Evolutionary conservation across 179 eudicot genomes (phyloP), one percentile per base, ranked within the genome.

Genomic region (Nepenthes alata): DNA sequence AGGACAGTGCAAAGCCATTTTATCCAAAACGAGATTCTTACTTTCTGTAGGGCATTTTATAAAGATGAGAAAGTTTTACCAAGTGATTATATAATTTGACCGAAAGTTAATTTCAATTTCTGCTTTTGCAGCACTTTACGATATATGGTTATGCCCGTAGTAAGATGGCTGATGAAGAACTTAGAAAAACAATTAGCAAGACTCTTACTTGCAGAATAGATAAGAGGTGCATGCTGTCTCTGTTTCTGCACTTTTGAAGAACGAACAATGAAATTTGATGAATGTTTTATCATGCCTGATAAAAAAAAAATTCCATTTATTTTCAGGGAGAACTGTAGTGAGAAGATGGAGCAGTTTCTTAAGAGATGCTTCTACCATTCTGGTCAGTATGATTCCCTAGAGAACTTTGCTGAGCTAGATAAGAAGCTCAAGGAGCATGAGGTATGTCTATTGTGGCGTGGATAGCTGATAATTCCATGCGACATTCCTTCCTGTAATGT

Each of bases 141-240:
- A 67, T 93, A n/a, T 93, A 69, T 72, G 98, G 95, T 62, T 93
- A 89, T 85, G 95, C 98, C 37, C 82, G 98, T 72, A 93, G 98
- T 80, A 93, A 93, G 83, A 89, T 93, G 98, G 86, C 82, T 59
- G 98, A 93, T 79, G 96, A 77, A 38, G 96, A 93, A 71, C 81
- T 93, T 41, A 74, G 98, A 69, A 76, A 58, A 68, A 93, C 83
- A 90, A 93, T 93, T 72, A 85, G 98, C 90, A 85, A 69, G 77
- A 86, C 96, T 34, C 95, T 93, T 64, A 86, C 93, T 71, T 93
- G 98, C 81, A 80, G 98, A 67, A 93, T 93, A 58, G 98, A 93
- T 71, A 85, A 89, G 74, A 86, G 96, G 98, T 93, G 65, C 11
- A 11, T 8, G 54, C 47, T 35, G 5, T 13, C 47, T 47, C 13